A percentile compares a stretch with the other conserved stretches of the same genome.
phyloP scores from a whole-genome alignment of 805 yeast species.

The Suhomyces vadensis region DNA sequence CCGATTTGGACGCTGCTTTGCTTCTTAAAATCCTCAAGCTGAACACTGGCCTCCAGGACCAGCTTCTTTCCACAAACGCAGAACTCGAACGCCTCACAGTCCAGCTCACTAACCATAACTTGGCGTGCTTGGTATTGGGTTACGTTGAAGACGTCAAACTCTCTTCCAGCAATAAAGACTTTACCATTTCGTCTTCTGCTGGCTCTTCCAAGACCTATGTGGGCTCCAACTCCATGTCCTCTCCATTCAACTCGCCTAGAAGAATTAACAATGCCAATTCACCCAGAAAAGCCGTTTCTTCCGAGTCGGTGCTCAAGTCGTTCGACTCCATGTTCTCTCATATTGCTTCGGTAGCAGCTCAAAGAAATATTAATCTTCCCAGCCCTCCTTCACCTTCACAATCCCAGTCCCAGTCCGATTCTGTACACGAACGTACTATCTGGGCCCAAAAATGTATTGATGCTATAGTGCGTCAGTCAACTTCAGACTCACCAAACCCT shows the following conservation, averaged over 20 bases:
- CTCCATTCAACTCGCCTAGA: slow-evolving; percentile 13
- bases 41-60: slow-evolving; percentile 32
- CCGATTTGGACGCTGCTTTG: slow-evolving; percentile 38
- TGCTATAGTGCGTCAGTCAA: slow-evolving; percentile 19
- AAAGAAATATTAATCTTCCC: slow-evolving; percentile 43
- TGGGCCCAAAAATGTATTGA: slow-evolving; percentile 47
- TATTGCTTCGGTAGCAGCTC: slow-evolving; percentile 48
- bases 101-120: slow-evolving; percentile 41
- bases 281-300: slow-evolving; percentile 3
- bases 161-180: slow-evolving; percentile 13
- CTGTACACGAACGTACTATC: slow-evolving; percentile 24
- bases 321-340: slow-evolving; percentile 49
- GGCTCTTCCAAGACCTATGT: neutral
- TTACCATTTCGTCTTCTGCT: neutral
- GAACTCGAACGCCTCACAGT: slow-evolving; percentile 31
- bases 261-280: slow-evolving; percentile 6
- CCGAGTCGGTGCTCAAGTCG: slow-evolving; percentile 16
- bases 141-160: slow-evolving; percentile 46
- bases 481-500: neutral
- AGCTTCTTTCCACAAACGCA: slow-evolving; percentile 23
- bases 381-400: slow-evolving; percentile 20
- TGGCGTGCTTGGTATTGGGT: slow-evolving; percentile 48
- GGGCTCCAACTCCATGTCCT: slow-evolving; percentile 3
- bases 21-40: slow-evolving; percentile 35
- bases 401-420: slow-evolving; percentile 16